Evolutionary conservation across 2,329 filamentous ascomycete species (phyloP).

Genomic region (Aureobasidium sp.): DNA sequence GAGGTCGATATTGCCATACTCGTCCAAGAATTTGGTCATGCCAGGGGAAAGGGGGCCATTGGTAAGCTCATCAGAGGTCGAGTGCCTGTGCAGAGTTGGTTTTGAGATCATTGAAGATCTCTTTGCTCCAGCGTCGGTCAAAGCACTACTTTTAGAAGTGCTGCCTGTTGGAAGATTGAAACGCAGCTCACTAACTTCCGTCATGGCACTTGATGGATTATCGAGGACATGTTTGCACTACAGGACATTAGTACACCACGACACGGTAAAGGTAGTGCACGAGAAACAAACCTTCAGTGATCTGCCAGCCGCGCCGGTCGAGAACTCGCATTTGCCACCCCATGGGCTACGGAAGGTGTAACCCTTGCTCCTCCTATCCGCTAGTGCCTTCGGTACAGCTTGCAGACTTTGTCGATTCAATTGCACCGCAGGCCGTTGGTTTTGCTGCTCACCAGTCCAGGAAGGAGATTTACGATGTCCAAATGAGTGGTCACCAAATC

Average conservation of each 20-base stretch:
- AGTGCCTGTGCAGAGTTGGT: background rate
- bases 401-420: slow-evolving; percentile 18
- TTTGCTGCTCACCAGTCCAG: background rate
- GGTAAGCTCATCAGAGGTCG: slow-evolving; percentile 11
- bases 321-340: slow-evolving; percentile 81
- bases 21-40: slow-evolving; percentile 17
- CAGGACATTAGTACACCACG: slow-evolving; percentile 13
- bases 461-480: slow-evolving; percentile 30
- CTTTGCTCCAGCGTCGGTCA: slow-evolving; percentile 3
- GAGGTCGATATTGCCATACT: slow-evolving; percentile 54
- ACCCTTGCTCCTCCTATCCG: slow-evolving; percentile 47
- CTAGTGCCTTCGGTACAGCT: slow-evolving; percentile 26
- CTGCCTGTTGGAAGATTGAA: slow-evolving; percentile 65
- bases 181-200: slow-evolving; percentile 71
- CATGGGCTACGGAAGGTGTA: slow-evolving; percentile 82
- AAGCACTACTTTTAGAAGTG: background rate
- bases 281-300: slow-evolving; percentile 26
- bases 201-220: slow-evolving; percentile 35
- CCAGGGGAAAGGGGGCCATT: background rate
- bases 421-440: background rate
- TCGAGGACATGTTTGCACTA: slow-evolving; percentile 61
- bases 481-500: slow-evolving; percentile 33
- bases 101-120: background rate
- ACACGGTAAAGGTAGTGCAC: slow-evolving; percentile 16
- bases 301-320: slow-evolving; percentile 67